These are phyloP conservation scores for Zychaea mexicana DNA, from an alignment of 371 early-diverging fungal species.

Conservation along the genomic window DNA sequence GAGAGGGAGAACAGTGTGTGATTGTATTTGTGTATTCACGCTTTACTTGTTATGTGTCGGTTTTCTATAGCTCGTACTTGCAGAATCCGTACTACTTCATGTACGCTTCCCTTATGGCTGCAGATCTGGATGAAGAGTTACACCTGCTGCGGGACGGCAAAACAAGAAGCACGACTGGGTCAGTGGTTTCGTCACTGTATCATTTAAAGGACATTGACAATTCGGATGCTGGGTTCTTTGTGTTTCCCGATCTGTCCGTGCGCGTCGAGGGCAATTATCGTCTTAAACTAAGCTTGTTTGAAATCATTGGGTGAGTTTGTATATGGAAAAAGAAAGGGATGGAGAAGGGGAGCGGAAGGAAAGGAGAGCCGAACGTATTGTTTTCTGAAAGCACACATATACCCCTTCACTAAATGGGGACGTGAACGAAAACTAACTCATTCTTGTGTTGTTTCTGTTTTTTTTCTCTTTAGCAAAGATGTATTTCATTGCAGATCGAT, in stretches of 20 bases:
- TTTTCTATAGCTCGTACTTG: constrained; percentile 59
- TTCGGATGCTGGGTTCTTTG: constrained; percentile 93
- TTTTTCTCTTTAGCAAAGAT: constrained; percentile 47
- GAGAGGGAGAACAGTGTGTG: neutral
- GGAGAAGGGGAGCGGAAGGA: no score
- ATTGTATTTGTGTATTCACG: neutral
- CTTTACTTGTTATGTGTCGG: neutral
- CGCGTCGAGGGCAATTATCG: constrained; percentile 90
- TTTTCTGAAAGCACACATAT: no score
- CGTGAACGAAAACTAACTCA: neutral
- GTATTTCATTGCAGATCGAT: constrained; percentile 83
- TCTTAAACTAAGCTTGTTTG: constrained; percentile 88
- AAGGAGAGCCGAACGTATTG: no score
- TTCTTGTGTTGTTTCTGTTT: neutral
- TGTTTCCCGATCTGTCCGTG: constrained; percentile 94
- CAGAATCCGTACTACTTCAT: constrained; percentile 88
- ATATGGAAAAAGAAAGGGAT: neutral
- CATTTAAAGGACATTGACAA: constrained; percentile 85
- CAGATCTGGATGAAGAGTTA: constrained; percentile 71
- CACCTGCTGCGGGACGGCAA: constrained; percentile 74
- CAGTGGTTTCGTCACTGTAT: constrained; percentile 89
- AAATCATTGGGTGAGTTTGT: constrained; percentile 71
- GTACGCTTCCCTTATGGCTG: constrained; percentile 76
- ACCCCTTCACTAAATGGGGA: no score
- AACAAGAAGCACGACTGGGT: constrained; percentile 79